Evolutionary conservation across 2,329 filamentous ascomycete species (phyloP), one percentile per base, ranked within the genome.

Genomic region (Fusarium solani-melongenae): DNA sequence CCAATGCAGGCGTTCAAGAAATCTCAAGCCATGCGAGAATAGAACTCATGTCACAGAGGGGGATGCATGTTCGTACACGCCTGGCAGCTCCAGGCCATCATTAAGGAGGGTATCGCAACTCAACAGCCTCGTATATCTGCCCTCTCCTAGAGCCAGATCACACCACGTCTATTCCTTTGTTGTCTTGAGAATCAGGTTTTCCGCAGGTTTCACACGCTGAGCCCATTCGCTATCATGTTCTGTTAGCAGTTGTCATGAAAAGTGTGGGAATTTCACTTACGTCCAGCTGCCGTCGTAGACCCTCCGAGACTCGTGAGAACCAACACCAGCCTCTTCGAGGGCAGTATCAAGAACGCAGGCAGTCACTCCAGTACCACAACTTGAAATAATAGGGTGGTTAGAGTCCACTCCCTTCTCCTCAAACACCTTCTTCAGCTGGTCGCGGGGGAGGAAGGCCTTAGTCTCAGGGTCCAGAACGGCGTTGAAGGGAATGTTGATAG

Each of bases 271-370:
- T 27, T 64, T 12, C 11, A 92, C 93, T 91, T 87, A 97, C 89
- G 96, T 98, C 96, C 96, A 99, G 83, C 95, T 98, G 56, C 96
- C 96, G 82, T 99, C 96, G 79, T 99, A 99, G 24, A 99, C 87
- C 79, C 89, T 92, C 75, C 94, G 90, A 63, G 89, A 89, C 69
- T 91, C 88, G 0, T 89, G 83, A 5, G 89, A 86, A 2, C 93
- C 93, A 79, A 91, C 95, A 2, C 91, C 92, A 24, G 95, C 94
- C 82, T 94, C 91, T 33, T 90, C 90, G 62, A 99, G 84, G 2
- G 95, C 96, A 39, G 95, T 92, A 80, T 99, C 96, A 46, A 99
- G 90, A 49, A 98, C 90, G 20, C 94, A 94, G 9, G 96, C 96
- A 12, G 95, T 98, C 60, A 99, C 96, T 36, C 96, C 96, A 8